Conservation (phyloP, 129 eudicot species). For the Artemisia tridentata region DNA sequence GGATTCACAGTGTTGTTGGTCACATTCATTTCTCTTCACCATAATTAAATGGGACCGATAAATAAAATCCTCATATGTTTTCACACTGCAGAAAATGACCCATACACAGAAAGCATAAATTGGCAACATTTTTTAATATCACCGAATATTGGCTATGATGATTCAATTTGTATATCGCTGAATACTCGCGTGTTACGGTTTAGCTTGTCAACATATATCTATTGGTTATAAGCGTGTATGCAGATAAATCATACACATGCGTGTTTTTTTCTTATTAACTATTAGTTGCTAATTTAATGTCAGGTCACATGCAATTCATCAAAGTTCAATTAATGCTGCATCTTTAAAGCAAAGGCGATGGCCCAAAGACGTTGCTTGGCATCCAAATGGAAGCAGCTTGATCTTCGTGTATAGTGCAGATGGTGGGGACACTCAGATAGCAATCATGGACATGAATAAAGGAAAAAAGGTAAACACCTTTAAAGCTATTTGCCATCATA, state of each 20-base stretch:
- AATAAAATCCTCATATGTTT: too few relatives aligned
- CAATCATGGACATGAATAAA: conserved; percentile 65
- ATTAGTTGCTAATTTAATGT: conserved; percentile 23
- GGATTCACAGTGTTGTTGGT: too few relatives aligned
- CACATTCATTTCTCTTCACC: too few relatives aligned
- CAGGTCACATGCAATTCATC: conserved; percentile 67
- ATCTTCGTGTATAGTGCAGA: conserved; percentile 76
- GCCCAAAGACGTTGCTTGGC: conserved; percentile 99
- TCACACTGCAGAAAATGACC: too few relatives aligned
- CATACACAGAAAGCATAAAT: too few relatives aligned
- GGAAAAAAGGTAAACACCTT: conserved; percentile 49
- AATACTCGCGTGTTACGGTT: neutral
- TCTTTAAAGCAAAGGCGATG: conserved; percentile 79
- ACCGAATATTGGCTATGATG: too few relatives aligned
- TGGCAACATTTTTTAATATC: too few relatives aligned
- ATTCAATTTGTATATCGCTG: too few relatives aligned
- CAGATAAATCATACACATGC: neutral
- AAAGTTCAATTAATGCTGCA: conserved; percentile 64
- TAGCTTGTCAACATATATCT: neutral
- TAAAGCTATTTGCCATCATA: neutral
- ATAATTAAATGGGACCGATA: too few relatives aligned
- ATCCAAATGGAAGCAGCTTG: conserved; percentile 70
- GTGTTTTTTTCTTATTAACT: conserved; percentile 15
- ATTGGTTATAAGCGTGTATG: neutral
- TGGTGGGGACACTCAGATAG: conserved; percentile 86